These are phyloP conservation scores for Annulohypoxylon maeteangense DNA, from an alignment of 495 filamentous ascomycete genomes.

Conservation along the genomic window DNA sequence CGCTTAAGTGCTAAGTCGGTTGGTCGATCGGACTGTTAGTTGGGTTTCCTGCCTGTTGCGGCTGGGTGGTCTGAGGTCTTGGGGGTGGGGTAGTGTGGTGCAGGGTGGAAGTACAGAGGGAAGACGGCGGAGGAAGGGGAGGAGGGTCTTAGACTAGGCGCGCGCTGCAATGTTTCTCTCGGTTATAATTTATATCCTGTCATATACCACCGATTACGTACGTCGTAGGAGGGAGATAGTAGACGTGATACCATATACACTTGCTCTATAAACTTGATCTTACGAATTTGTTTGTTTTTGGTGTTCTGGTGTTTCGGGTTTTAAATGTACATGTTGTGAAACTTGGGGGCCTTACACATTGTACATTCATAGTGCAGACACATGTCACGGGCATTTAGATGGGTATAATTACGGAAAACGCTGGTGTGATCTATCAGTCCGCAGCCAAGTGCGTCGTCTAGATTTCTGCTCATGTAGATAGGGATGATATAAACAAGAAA, in stretches of 20 bases:
- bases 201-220: constrained; percentile 26
- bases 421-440: background rate
- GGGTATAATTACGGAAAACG: background rate
- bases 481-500: constrained; percentile 21
- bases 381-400: background rate
- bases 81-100: too few species aligned
- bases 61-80: background rate
- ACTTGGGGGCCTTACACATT: background rate
- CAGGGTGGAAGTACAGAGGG: too few species aligned
- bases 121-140: background rate
- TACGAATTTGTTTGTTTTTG: background rate
- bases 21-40: background rate
- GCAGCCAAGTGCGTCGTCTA: constrained; percentile 6
- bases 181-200: constrained; percentile 33
- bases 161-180: constrained; percentile 1
- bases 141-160: constrained; percentile 6
- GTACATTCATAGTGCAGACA: background rate
- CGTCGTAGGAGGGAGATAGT: constrained; percentile 4
- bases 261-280: constrained; percentile 1
- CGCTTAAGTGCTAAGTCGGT: constrained; percentile 62
- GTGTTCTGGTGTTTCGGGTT: background rate
- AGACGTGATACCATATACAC: constrained; percentile 25
- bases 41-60: constrained; percentile 13
- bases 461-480: constrained; percentile 10
- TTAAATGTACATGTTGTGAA: background rate